Evolutionary conservation across 73 alveolate species (phyloP), one percentile per base, ranked within the genome.

Genomic region (Tetrahymena malaccensis): DNA sequence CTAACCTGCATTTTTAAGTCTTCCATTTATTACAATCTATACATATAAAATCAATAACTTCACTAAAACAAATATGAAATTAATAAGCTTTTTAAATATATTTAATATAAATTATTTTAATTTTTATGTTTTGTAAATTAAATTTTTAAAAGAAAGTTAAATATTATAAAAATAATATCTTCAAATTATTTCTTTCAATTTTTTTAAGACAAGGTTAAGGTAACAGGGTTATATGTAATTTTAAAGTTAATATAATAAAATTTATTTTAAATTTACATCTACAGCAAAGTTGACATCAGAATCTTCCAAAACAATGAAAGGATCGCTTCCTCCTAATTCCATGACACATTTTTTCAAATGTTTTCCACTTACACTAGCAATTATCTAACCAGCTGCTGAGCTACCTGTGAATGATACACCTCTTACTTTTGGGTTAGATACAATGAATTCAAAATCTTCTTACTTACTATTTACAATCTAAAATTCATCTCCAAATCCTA

Each of bases 281-380:
- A 89, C 85, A 85, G 99, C 99, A 31, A 55, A 34, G 5, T 94
- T 83, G 31, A 97, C 43, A 85, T 98, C 97, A 17, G 99, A 99
- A 57, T 97, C 98, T 85, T 95, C 96, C 15, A 97, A 96, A 34
- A 98, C 98, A 70, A 98, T 96, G 93, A 97, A 98, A n/a, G 99
- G 98, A 96, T 98, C 99, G 43, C 98, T 94, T 7, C 99, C 99
- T 27, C 99, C 99, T 33, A 98, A 96, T 96, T 98, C 99, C 70
- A 97, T 93, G 4, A 95, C 98, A 84, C 95, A 57, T 94, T 95
- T 97, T 85, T 98, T 98, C 55, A 98, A 55, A 85, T 95, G 95
- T 89, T 94, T 95, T 83, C 98, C 98, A 44, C 98, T 97, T 8
- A 95, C 70, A 25, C 97, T 97, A 31, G 98, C 99, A 33, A 98